phyloP scores from a whole-genome alignment of 371 early-diverging fungal species.

The Entomophthora muscae region DNA sequence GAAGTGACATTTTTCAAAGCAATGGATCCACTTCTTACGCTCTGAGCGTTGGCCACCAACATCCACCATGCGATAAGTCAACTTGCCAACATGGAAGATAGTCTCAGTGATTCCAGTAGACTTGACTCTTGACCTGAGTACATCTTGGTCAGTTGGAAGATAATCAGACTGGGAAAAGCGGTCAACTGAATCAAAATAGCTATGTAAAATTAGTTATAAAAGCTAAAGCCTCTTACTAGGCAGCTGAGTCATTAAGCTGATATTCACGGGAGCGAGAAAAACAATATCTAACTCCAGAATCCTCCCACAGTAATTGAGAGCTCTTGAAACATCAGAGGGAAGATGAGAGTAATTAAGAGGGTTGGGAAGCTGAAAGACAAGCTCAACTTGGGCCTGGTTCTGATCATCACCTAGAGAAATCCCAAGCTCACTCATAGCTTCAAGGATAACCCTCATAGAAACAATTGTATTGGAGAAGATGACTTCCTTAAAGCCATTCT shows the following conservation, averaged over 20 bases:
- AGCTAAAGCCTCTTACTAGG: conserved; percentile 47
- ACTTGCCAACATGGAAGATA: conserved; percentile 60
- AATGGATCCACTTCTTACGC: conserved; percentile 91
- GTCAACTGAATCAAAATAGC: conserved; percentile 84
- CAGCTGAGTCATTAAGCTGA: conserved; percentile 78
- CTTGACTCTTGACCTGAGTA: conserved; percentile 69
- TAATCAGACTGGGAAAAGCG: conserved; percentile 63
- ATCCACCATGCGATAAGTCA: conserved; percentile 85
- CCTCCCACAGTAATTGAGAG: conserved; percentile 69
- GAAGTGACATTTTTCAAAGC: conserved; percentile 91
- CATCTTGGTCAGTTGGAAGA: conserved; percentile 78
- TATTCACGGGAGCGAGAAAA: conserved; percentile 79
- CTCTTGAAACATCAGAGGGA: conserved; percentile 54
- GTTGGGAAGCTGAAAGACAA: conserved; percentile 54
- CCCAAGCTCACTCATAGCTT: conserved; percentile 76
- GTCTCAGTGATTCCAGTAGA: conserved; percentile 85
- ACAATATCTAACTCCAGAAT: conserved; percentile 61
- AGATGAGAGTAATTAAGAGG: conserved; percentile 71
- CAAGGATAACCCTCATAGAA: conserved; percentile 83
- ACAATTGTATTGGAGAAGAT: conserved; percentile 89
- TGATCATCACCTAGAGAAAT: conserved; percentile 36
- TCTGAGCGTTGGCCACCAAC: conserved; percentile 91
- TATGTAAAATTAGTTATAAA: conserved; percentile 11
- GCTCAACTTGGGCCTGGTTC: conserved; percentile 40
- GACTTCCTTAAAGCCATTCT: conserved; percentile 77